Percentiles rank a stretch among this genome's conserved stretches.
These are phyloP conservation scores for Penicillium bovifimosum DNA, from an alignment of 495 filamentous ascomycete genomes.

Conservation along the genomic window DNA sequence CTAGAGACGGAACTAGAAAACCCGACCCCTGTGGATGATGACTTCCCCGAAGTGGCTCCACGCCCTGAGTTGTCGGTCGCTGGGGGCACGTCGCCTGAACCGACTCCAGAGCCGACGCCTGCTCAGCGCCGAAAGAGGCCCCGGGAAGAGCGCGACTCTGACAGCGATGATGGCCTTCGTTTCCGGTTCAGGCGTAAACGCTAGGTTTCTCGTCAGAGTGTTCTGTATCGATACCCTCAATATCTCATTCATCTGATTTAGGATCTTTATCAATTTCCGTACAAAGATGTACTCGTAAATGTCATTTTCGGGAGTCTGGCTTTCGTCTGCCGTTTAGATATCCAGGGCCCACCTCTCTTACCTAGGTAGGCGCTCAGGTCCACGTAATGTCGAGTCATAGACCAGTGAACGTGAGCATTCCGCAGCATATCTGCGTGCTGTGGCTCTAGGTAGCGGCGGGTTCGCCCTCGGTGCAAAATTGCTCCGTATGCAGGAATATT, in stretches of 20 bases:
- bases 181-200: constrained; percentile 56
- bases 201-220: constrained; percentile 11
- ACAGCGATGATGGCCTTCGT: constrained; percentile 49
- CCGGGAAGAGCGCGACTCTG: constrained; percentile 33
- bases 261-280: too few relatives aligned
- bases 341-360: too few relatives aligned
- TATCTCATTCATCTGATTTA: background rate
- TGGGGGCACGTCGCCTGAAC: constrained; percentile 2
- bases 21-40: constrained; percentile 6
- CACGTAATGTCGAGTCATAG: too few relatives aligned
- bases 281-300: too few relatives aligned
- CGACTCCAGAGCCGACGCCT: constrained; percentile 16
- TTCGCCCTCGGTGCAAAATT: too few relatives aligned
- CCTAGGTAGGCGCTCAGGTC: too few relatives aligned
- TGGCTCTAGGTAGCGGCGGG: background rate
- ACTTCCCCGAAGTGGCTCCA: background rate
- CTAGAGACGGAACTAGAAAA: constrained; percentile 18
- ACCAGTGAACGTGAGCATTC: too few relatives aligned
- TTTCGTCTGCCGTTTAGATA: too few relatives aligned
- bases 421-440: background rate
- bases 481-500: background rate
- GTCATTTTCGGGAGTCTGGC: too few relatives aligned
- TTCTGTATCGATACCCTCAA: constrained; percentile 19
- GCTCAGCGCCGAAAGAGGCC: constrained; percentile 38
- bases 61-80: constrained; percentile 12